Evolutionary conservation across 495 filamentous ascomycete species (phyloP), one percentile per base, ranked within the genome.

Genomic region (Podospora sp.): DNA sequence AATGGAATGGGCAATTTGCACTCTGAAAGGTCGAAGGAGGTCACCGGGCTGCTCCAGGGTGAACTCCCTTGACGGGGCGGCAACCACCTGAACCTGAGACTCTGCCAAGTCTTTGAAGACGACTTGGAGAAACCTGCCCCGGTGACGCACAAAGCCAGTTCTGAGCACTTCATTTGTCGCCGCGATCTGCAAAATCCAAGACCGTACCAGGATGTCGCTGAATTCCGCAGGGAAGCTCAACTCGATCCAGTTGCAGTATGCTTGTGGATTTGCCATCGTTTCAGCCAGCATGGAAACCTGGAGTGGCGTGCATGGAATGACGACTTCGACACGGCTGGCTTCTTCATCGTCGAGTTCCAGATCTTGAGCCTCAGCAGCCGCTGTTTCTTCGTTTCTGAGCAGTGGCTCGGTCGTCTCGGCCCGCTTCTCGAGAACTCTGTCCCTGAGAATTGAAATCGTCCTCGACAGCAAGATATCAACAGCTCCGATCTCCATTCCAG

Each of bases 221-320:
- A 75, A 67, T 12, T 73, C 65, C 7, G 66, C 65, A 7, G 81
- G 72, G 40, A 91, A 73, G 6, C 81, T 76, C 9, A 94, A 71
- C 67, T 90, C 84, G 18, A 92, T 78, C 85, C 87, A 90, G 70
- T 96, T 96, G 74, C 88, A 89, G 74, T 96, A 94, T 9, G 88
- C 81, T 29, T 76, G 78, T 0, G 73, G 46, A 46, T 86, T 73
- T 35, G 81, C 80, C 6, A 76, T 72, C 1, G 90, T 92, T 70
- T 93, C 91, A 2, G 84, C 77, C 5, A 96, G 78, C 91, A 96
- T 94, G n/a, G 90, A 87, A 22, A 82, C 77, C 67, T 96, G 92
- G 7, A 92, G 81, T 56, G 88, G 85, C 29, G 88, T 92, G 71
- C 90, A 91, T 4, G 81, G 80, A 22, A 88, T 73, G 26, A 92